These are phyloP conservation scores for Cutaneotrichosporon spelunceum DNA, from an alignment of 1,284 basidiomycete genomes.

Conservation along the genomic window DNA sequence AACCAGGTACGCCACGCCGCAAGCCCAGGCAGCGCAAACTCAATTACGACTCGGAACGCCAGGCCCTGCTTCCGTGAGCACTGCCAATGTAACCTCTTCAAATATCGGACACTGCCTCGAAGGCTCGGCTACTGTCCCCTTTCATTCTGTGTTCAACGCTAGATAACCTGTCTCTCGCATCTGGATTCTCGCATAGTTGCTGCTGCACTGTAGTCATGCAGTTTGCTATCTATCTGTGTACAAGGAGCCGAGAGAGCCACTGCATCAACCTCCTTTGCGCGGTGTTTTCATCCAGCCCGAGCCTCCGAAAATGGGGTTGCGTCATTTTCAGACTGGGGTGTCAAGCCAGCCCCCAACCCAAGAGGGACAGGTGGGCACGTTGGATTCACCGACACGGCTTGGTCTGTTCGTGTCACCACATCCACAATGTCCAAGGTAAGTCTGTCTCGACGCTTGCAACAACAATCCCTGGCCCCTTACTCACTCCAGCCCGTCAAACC, in stretches of 20 bases:
- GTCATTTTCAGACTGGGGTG: too few relatives aligned
- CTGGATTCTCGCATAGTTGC: neutral
- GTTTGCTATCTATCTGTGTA: neutral
- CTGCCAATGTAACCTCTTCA: too few relatives aligned
- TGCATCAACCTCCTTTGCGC: too few relatives aligned
- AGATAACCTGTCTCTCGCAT: neutral
- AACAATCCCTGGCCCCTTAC: neutral
- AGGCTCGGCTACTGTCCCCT: neutral
- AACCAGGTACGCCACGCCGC: neutral
- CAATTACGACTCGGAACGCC: neutral
- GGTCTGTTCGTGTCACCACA: neutral
- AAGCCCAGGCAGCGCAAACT: neutral
- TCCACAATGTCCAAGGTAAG: neutral
- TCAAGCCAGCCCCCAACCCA: too few relatives aligned
- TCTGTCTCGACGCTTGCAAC: neutral
- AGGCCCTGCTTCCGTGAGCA: neutral
- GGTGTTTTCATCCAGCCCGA: too few relatives aligned
- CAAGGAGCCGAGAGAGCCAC: too few relatives aligned
- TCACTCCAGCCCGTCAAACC: neutral
- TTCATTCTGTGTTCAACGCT: neutral
- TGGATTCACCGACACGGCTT: too few relatives aligned
- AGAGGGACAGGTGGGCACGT: too few relatives aligned
- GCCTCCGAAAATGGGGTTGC: neutral
- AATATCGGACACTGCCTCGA: neutral
- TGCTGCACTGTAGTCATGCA: neutral